Evolutionary conservation across 495 filamentous ascomycete species (phyloP).

Genomic region (Hypoxylon perforatum): DNA sequence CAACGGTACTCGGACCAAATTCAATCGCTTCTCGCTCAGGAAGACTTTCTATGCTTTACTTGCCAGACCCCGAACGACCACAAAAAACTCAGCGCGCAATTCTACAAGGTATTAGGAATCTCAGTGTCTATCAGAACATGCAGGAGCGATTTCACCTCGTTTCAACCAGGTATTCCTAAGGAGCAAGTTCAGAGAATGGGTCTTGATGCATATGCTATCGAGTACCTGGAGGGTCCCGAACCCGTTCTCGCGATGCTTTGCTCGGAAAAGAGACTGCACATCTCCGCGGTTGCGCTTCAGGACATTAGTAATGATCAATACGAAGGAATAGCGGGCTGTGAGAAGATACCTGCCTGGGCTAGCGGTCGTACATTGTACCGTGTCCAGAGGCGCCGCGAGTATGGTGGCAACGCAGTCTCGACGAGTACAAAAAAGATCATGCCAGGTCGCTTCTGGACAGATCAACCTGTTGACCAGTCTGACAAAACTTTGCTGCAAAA

Average conservation of each 20-base stretch:
- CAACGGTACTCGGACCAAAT: constrained; percentile 76
- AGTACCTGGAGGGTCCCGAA: constrained; percentile 82
- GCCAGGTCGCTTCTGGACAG: constrained; percentile 74
- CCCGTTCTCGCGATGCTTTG: constrained; percentile 90
- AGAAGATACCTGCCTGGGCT: constrained; percentile 69
- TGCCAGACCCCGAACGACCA: constrained; percentile 78
- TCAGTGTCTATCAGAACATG: constrained; percentile 72
- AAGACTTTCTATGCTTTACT: constrained; percentile 79
- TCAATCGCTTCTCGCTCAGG: constrained; percentile 72
- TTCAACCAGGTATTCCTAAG: constrained; percentile 65
- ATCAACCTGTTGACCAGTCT: constrained; percentile 75
- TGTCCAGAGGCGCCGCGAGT: constrained; percentile 75
- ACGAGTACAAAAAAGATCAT: constrained; percentile 67
- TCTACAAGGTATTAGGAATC: constrained; percentile 66
- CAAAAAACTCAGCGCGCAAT: constrained; percentile 69
- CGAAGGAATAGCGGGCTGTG: constrained; percentile 61
- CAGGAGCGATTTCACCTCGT: constrained; percentile 58
- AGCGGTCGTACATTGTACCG: constrained; percentile 67
- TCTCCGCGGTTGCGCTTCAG: constrained; percentile 69
- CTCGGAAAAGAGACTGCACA: constrained; percentile 70
- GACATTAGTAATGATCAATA: constrained; percentile 74
- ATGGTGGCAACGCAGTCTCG: constrained; percentile 74
- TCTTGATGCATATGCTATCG: constrained; percentile 81
- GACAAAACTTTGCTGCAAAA: constrained; percentile 64
- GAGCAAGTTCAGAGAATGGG: constrained; percentile 67